Conservation (phyloP, 1,284 basidiomycete species). For the Pseudomicrostroma phylloplanum region DNA sequence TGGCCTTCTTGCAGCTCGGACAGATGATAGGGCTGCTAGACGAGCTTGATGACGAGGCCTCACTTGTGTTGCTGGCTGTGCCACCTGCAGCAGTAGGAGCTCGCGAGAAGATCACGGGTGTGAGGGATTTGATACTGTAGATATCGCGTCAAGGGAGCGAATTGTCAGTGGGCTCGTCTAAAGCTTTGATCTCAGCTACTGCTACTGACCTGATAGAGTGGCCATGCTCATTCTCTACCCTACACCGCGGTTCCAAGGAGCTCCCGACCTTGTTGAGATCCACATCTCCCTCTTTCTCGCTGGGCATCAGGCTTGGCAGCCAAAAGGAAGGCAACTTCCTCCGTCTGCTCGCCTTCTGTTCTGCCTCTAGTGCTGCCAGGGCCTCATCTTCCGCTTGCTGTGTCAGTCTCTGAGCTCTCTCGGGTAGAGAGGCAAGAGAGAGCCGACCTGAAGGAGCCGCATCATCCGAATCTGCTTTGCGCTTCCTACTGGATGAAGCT, state of each 20-base stretch:
- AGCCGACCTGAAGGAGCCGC: neutral
- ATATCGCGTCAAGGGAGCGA: neutral
- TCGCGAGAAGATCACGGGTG: constrained; percentile 63
- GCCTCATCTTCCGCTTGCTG: constrained; percentile 72
- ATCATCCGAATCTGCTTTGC: constrained; percentile 52
- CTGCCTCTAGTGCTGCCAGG: constrained; percentile 68
- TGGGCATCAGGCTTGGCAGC: constrained; percentile 49
- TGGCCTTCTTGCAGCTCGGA: constrained; percentile 66
- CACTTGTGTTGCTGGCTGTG: neutral
- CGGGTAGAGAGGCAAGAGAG: neutral
- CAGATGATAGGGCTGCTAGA: constrained; percentile 6
- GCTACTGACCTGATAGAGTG: constrained; percentile 10
- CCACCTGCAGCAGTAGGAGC: constrained; percentile 22
- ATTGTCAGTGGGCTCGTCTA: neutral
- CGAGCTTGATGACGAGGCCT: neutral
- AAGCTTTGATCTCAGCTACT: constrained; percentile 8
- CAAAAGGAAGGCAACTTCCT: constrained; percentile 89
- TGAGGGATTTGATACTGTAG: constrained; percentile 65
- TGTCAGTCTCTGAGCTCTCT: constrained; percentile 1
- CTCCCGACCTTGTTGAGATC: constrained; percentile 62
- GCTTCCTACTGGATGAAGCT: constrained; percentile 63
- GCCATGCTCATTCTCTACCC: constrained; percentile 56
- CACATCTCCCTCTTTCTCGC: constrained; percentile 12
- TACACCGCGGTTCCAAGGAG: constrained; percentile 78
- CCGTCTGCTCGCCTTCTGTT: constrained; percentile 69